Conservation (phyloP, 2,329 filamentous ascomycete genomes). For the Juglanconis sp. region DNA sequence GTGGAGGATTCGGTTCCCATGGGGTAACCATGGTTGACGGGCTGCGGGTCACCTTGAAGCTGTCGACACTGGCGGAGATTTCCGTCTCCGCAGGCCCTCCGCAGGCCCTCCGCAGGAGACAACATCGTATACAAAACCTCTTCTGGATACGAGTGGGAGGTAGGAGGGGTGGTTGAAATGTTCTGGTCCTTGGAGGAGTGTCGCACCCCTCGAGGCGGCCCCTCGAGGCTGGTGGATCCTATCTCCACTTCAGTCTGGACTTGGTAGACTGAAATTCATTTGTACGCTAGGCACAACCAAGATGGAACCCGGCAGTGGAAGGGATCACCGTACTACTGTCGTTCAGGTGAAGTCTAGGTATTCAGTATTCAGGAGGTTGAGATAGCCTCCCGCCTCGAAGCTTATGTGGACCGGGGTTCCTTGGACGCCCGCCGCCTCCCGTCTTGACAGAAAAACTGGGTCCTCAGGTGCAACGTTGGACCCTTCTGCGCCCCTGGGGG, state of each 20-base stretch:
- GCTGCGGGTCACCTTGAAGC: neutral
- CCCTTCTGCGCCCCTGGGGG: conserved; percentile 6
- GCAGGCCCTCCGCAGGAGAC: too few species aligned
- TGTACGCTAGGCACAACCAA: too few species aligned
- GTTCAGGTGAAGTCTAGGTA: neutral
- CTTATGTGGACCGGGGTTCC: conserved; percentile 10
- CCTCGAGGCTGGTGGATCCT: too few species aligned
- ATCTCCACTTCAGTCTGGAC: too few species aligned
- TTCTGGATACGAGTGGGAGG: too few species aligned
- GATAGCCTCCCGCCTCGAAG: conserved; percentile 1
- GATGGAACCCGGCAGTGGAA: neutral
- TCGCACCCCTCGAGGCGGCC: too few species aligned
- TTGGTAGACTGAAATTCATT: too few species aligned
- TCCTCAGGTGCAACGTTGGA: neutral
- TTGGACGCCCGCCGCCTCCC: conserved; percentile 8
- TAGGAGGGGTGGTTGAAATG: too few species aligned
- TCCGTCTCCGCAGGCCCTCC: neutral
- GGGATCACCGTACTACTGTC: neutral
- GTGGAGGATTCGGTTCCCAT: neutral
- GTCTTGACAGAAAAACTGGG: conserved; percentile 19
- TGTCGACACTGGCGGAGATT: neutral
- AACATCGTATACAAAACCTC: too few species aligned
- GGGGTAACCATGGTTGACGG: conserved; percentile 4
- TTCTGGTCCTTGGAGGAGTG: too few species aligned
- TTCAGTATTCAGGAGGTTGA: neutral